Conservation (phyloP, 257 asterid species). For the Catharanthus roseus region DNA sequence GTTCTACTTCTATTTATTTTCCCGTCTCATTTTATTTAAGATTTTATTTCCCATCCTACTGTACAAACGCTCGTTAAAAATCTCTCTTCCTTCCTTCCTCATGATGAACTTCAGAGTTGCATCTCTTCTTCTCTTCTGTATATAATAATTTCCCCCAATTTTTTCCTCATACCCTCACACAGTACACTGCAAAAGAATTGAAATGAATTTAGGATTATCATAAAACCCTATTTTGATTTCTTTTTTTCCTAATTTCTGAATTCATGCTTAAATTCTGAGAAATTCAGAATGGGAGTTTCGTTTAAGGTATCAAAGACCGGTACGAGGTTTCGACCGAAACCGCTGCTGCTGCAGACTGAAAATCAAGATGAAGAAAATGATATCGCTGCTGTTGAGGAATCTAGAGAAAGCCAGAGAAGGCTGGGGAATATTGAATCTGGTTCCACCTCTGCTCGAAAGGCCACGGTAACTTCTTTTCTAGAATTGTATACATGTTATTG, state of each 20-base stretch:
- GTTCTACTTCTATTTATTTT: too few relatives aligned
- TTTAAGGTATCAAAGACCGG: conserved; percentile 81
- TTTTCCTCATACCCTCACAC: neutral
- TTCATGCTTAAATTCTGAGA: neutral
- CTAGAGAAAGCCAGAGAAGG: conserved; percentile 22
- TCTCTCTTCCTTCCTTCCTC: neutral
- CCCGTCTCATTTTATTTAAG: too few relatives aligned
- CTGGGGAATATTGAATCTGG: conserved; percentile 16
- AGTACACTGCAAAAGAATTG: too few relatives aligned
- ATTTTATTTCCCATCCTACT: too few relatives aligned
- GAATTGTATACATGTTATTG: neutral
- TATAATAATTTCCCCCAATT: neutral
- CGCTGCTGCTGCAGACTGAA: conserved; percentile 22
- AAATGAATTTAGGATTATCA: neutral
- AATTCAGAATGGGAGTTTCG: conserved; percentile 71
- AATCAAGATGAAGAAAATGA: conserved; percentile 29
- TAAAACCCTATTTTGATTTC: neutral
- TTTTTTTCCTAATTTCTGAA: neutral
- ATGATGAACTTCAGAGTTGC: too few relatives aligned
- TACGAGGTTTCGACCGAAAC: conserved; percentile 49
- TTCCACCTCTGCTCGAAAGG: conserved; percentile 29
- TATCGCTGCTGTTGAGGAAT: conserved; percentile 14
- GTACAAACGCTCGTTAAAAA: neutral
- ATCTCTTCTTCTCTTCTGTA: neutral
- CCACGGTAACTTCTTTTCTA: conserved; percentile 22